Evolutionary conservation across 441 rosid species (phyloP), one percentile per base, ranked within the genome.

Genomic region (Brassica balearica): DNA sequence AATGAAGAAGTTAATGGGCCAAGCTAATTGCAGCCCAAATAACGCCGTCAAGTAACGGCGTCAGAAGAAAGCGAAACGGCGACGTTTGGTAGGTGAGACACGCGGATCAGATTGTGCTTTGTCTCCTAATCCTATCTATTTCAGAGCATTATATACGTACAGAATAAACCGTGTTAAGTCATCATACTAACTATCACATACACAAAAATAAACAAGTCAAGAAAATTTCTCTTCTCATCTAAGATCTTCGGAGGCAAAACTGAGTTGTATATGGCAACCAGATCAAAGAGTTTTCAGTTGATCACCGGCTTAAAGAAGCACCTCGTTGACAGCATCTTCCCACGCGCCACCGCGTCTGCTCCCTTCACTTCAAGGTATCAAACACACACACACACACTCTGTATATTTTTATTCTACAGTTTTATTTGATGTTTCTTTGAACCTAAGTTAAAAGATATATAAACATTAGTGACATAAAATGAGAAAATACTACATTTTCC

Each of bases 291-390:
- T 58, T 72, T 73, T 82, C 85, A 76, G 60, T 85, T 82, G 84
- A 85, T 90, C 89, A 85, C 86, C 61, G 41, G 61, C 65, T 75
- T 88, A 71, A 88, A 80, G 83, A 91, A 88, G 85, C 89, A 89
- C 75, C 80, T 87, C 6, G 72, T 71, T 56, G 78, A 80, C 78
- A 77, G 74, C 85, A 64, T 75, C 53, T 7, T 60, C 69, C 22
- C 22, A 70, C 83, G 70, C 77, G 82, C 82, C 80, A 34, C 68
- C 29, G 29, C 71, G 48, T 41, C 79, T 19, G 27, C 79, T 61
- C 23, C 58, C 5, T 46, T 85, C 62, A 6, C 71, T 63, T 73
- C 69, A 73, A 69, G 80, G 80, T 77, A 72, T 55, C 60, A 55
- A 48, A 48, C 56, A 48, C 55, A 23, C 27, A 23, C 25, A 23